A percentile compares a stretch with the other conserved stretches of the same genome.
These are phyloP conservation scores for Hymenoscyphus occultus DNA, from an alignment of 2,329 filamentous ascomycete genomes.

Conservation along the genomic window DNA sequence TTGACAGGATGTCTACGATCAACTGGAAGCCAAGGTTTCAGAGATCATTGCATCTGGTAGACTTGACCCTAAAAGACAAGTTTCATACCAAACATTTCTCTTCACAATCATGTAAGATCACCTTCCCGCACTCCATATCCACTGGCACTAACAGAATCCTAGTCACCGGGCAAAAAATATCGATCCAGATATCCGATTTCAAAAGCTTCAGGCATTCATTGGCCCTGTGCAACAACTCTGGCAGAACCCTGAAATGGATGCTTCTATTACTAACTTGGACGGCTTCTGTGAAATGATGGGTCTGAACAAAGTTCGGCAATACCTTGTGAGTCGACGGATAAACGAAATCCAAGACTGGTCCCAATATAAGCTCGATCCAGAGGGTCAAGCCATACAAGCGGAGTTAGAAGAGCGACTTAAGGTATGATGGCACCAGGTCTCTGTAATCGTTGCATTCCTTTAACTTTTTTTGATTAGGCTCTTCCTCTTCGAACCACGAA, in stretches of 20 bases:
- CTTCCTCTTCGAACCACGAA: constrained; percentile 86
- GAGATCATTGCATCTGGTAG: constrained; percentile 72
- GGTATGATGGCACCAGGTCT: constrained; percentile 42
- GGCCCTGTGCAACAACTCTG: constrained; percentile 79
- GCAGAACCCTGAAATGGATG: constrained; percentile 67
- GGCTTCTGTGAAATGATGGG: constrained; percentile 79
- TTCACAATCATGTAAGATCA: constrained; percentile 78
- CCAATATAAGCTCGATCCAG: constrained; percentile 68
- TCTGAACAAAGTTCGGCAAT: constrained; percentile 76
- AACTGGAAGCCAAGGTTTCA: constrained; percentile 78
- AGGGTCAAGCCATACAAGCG: constrained; percentile 75
- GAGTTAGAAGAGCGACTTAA: constrained; percentile 75
- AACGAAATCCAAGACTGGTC: constrained; percentile 82
- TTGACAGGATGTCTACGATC: constrained; percentile 70
- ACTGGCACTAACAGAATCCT: constrained; percentile 16
- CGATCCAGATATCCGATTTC: constrained; percentile 66
- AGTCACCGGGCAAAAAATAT: constrained; percentile 79
- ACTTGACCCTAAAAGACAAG: constrained; percentile 77
- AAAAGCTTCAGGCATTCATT: constrained; percentile 73
- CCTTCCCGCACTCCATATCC: not conserved
- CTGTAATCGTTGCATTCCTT: constrained; percentile 13
- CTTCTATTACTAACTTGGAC: constrained; percentile 68
- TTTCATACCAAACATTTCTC: constrained; percentile 84
- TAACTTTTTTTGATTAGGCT: constrained; percentile 37
- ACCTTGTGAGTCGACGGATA: constrained; percentile 70